phyloP scores from a whole-genome alignment of 345 rosid genomes.

The Sonneratia alba region DNA sequence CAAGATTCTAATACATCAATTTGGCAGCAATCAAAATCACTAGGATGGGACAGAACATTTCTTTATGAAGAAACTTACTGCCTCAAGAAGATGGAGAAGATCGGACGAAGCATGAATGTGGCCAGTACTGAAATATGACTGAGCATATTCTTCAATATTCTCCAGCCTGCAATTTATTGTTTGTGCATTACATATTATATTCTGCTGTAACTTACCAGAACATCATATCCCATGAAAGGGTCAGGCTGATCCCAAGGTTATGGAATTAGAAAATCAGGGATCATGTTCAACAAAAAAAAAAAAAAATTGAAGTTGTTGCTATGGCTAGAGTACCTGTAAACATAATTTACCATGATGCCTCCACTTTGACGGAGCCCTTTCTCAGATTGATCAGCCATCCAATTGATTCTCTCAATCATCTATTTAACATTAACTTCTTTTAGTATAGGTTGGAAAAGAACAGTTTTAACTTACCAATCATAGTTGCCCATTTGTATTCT shows the following conservation, averaged over 20 bases:
- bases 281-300: neutral
- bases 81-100: conserved; percentile 21
- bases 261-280: neutral
- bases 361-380: conserved; percentile 67
- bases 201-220: neutral
- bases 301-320: neutral
- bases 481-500: neutral
- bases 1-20: neutral
- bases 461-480: neutral
- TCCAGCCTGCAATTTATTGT: conserved; percentile 44
- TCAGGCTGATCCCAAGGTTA: neutral
- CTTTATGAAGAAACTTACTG: neutral
- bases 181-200: neutral
- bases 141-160: conserved; percentile 72
- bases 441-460: neutral
- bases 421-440: conserved; percentile 11
- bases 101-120: conserved; percentile 58
- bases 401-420: conserved; percentile 91
- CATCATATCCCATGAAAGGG: neutral
- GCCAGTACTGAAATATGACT: conserved; percentile 58
- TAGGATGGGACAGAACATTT: neutral
- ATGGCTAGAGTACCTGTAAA: conserved; percentile 53
- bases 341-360: conserved; percentile 86
- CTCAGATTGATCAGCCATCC: conserved; percentile 86
- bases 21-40: neutral